These are phyloP conservation scores for Salvia splendens DNA, from an alignment of 257 asterid genomes.

Conservation along the genomic window DNA sequence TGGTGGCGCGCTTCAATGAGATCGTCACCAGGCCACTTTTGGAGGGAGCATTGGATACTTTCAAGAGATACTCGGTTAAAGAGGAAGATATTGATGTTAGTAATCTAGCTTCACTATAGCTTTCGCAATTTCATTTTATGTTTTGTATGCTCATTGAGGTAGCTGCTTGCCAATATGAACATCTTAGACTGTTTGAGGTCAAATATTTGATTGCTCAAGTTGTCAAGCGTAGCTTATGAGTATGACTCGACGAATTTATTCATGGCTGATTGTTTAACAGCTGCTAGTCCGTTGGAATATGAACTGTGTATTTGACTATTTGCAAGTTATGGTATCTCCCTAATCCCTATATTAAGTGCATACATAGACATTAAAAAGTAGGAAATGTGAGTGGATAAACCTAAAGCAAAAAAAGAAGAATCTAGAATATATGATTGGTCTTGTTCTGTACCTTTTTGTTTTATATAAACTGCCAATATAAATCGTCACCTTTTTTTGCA, in stretches of 20 bases:
- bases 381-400: neutral
- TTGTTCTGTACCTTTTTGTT: neutral
- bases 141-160: too few species aligned
- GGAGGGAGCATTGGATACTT: constrained; percentile 93
- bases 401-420: neutral
- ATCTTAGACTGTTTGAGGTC: constrained; percentile 5
- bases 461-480: neutral
- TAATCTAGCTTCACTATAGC: constrained; percentile 15
- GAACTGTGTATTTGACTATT: neutral
- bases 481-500: neutral
- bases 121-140: constrained; percentile 8
- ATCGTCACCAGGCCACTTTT: constrained; percentile 76
- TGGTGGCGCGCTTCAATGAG: constrained; percentile 96
- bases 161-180: neutral
- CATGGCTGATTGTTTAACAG: neutral
- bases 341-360: neutral
- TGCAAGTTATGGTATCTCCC: neutral
- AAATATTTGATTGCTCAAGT: neutral
- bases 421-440: neutral
- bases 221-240: neutral
- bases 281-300: too few species aligned
- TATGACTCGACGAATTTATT: too few species aligned
- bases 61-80: constrained; percentile 75
- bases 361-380: neutral
- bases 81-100: constrained; percentile 89